A percentile compares a stretch with the other conserved stretches of the same genome.
phyloP scores from a whole-genome alignment of 306 rosid species.

The Castanospermum australe region DNA sequence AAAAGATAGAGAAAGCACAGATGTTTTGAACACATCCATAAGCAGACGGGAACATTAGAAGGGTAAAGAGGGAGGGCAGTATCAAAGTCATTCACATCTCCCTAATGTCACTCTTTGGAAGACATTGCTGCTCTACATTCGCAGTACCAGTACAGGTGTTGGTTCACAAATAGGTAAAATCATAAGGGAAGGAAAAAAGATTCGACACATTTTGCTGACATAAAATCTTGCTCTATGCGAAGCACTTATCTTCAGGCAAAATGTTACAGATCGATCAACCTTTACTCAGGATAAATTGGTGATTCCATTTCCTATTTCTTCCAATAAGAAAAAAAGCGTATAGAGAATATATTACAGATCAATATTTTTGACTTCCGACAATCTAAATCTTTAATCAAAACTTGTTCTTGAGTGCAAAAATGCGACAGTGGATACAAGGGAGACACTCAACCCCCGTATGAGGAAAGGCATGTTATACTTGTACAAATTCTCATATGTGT shows the following conservation, averaged over 20 bases:
- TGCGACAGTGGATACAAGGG: slow-evolving; percentile 26
- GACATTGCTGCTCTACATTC: background rate
- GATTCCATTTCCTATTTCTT: slow-evolving; percentile 26
- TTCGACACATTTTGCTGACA: background rate
- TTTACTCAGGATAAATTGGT: background rate
- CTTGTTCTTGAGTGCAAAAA: slow-evolving; percentile 31
- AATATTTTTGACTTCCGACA: slow-evolving; percentile 36
- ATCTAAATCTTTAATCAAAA: slow-evolving; percentile 6
- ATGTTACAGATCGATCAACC: background rate
- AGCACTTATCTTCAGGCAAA: background rate
- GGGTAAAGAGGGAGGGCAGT: background rate
- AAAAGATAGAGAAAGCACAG: background rate
- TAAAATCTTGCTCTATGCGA: background rate
- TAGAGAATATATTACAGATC: slow-evolving; percentile 27
- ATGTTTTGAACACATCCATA: background rate
- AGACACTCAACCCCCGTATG: slow-evolving; percentile 25
- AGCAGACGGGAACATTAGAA: background rate
- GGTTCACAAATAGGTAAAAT: background rate
- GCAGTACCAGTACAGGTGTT: background rate
- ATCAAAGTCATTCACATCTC: background rate
- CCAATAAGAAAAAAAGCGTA: background rate
- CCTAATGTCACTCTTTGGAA: background rate
- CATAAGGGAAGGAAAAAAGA: background rate
- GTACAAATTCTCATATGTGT: slow-evolving; percentile 16
- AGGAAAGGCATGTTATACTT: slow-evolving; percentile 30